Percentiles rank a stretch among this genome's conserved stretches.
Conservation (phyloP, 2,329 filamentous ascomycete genomes). For the Trichoderma breve region DNA sequence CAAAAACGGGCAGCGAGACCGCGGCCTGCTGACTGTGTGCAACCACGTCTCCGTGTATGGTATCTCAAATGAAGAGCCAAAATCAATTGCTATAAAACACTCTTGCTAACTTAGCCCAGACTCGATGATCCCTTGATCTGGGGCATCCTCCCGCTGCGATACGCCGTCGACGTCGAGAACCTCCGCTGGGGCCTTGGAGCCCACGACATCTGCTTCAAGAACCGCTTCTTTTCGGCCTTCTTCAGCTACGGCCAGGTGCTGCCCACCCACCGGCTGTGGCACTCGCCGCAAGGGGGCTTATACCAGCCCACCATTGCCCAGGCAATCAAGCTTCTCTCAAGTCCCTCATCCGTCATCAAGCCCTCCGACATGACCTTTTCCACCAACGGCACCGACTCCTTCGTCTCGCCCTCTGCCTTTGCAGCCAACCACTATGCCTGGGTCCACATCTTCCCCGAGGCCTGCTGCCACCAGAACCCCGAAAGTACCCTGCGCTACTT, state of each 20-base stretch:
- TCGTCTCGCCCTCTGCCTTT: conserved; percentile 71
- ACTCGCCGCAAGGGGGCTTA: conserved; percentile 78
- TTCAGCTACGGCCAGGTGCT: conserved; percentile 88
- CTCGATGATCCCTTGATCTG: conserved; percentile 93
- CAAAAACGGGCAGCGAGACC: conserved; percentile 60
- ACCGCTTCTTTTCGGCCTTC: conserved; percentile 70
- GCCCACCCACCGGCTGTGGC: conserved; percentile 76
- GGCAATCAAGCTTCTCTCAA: conserved; percentile 79
- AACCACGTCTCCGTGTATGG: conserved; percentile 43
- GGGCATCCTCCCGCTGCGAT: conserved; percentile 78
- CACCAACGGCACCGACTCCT: conserved; percentile 64
- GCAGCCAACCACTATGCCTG: conserved; percentile 69
- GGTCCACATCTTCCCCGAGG: conserved; percentile 96
- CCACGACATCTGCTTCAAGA: conserved; percentile 93
- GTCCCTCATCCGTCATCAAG: conserved; percentile 46
- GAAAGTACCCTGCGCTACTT: conserved; percentile 85
- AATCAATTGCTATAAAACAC: not conserved
- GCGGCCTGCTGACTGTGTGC: conserved; percentile 74
- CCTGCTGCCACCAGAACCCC: conserved; percentile 85
- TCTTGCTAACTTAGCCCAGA: conserved; percentile 46
- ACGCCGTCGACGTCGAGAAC: conserved; percentile 69
- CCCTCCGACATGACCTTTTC: conserved; percentile 52
- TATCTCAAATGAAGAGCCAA: not conserved
- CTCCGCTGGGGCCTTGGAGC: conserved; percentile 87
- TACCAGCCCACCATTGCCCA: conserved; percentile 88